Conservation (phyloP, 106 monocot genomes). For the Dioscorea alata region DNA sequence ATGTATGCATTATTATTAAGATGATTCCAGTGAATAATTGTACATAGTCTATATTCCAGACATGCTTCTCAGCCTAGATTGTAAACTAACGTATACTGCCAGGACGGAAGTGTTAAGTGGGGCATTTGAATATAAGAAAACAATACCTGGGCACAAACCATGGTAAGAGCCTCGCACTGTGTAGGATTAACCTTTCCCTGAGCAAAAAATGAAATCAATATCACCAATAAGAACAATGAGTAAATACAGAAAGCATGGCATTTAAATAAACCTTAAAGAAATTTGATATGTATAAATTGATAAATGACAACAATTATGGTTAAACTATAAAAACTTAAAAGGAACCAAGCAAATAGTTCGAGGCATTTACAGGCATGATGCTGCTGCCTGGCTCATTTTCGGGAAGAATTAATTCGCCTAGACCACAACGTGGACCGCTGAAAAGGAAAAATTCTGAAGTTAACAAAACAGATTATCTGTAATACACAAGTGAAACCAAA, state of each 20-base stretch:
- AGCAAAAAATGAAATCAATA: conserved; percentile 10
- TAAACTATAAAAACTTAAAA: conserved; percentile 1
- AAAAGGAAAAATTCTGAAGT: conserved; percentile 1
- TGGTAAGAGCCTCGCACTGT: conserved; percentile 95
- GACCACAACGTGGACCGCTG: conserved; percentile 92
- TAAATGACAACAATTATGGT: not conserved
- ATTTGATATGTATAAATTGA: not conserved
- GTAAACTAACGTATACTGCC: too few relatives aligned
- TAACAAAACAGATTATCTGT: not conserved
- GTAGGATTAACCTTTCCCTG: conserved; percentile 99
- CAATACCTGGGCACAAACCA: conserved; percentile 97
- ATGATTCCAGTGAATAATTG: too few relatives aligned
- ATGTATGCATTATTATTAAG: not conserved
- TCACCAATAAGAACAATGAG: not conserved
- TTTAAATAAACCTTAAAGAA: not conserved
- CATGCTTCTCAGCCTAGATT: too few relatives aligned
- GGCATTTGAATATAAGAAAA: not conserved
- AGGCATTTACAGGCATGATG: conserved; percentile 81
- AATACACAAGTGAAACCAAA: not conserved
- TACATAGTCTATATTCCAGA: too few relatives aligned
- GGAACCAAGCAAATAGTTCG: not conserved
- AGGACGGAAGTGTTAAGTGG: too few relatives aligned
- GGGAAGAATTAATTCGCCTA: conserved; percentile 93
- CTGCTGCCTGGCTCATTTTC: conserved; percentile 99
- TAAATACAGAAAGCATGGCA: not conserved